Evolutionary conservation across 1,284 basidiomycete genomes (phyloP), one percentile per base, ranked within the genome.

Genomic region (Gymnopus androsaceus): DNA sequence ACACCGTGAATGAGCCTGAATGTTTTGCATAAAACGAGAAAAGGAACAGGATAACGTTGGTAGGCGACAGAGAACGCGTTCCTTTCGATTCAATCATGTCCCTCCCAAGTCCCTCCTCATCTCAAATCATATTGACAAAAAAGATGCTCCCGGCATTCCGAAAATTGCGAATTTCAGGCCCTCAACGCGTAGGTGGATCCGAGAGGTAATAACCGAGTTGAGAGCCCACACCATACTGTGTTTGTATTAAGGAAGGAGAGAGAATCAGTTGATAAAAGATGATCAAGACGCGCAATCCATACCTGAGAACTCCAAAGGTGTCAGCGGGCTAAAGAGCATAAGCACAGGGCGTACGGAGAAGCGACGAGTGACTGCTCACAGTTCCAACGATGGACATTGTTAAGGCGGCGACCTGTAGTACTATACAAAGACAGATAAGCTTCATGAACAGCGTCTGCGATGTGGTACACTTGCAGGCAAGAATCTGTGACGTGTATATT

Each of bases 161-260:
- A 48, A 38, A 21, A 15, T 54, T 14, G 36, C 7, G 15, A 40
- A 47, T 30, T 45, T 37, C 33, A 57, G 27, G 4, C 50, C 55
- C 30, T 57, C 55, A 9, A 57, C 44, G 7, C 55, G 55, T 14
- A 57, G 17, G 21, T 57, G 55, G 34, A 57, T 47, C 12, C 50
- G 30, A 4, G 49, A 57, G 17, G 30, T 41, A 7, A 57, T 40
- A 14, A 51, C 36, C 9, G 55, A 44, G n/a, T 46, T 53, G 4
- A 57, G 15, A 12, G 55, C 19, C 55, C 55, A 57, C n/a, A 53
- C 42, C 0, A 57, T 12, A 27, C 53, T 55, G 45, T 45, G 28
- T 17, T 46, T 5, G 3, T 17, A n/a, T 21, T 28, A 21, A 21
- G 25, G 21, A 7, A 25, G 6, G 8, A n/a, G n/a, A 6, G 25